Conservation (phyloP, 495 filamentous ascomycete species). For the Hyphodiscus hymeniophilus region DNA sequence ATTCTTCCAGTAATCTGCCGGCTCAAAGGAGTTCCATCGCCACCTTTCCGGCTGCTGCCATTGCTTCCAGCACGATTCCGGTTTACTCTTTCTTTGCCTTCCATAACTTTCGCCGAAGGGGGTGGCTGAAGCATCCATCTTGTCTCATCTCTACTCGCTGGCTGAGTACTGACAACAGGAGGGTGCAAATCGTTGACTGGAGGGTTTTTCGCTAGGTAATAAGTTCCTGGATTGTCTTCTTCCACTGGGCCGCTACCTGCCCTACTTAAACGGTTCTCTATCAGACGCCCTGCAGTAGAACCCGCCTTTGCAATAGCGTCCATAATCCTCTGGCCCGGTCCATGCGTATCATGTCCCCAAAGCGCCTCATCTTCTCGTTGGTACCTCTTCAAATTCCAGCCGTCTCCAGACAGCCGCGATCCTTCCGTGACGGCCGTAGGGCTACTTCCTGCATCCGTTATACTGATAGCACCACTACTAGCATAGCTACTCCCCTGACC, state of each 20-base stretch:
- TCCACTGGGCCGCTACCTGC: conserved; percentile 31
- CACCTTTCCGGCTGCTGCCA: conserved; percentile 26
- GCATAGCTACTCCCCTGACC: conserved; percentile 27
- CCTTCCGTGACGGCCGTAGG: conserved; percentile 27
- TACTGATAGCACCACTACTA: conserved; percentile 22
- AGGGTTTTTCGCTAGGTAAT: conserved; percentile 65
- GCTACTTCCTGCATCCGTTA: conserved; percentile 16
- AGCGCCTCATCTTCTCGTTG: conserved; percentile 81
- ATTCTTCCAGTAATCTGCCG: conserved; percentile 29
- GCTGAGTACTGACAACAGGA: conserved; percentile 70
- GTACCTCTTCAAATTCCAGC: conserved; percentile 67
- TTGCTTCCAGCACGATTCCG: conserved; percentile 42
- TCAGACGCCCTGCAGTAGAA: conserved; percentile 31
- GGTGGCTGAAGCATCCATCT: conserved; percentile 89
- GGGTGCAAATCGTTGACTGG: conserved; percentile 83
- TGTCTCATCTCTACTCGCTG: conserved; percentile 57
- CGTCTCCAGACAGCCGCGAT: conserved; percentile 28
- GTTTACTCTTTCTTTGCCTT: conserved; percentile 58
- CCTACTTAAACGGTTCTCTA: conserved; percentile 44
- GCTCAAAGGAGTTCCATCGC: conserved; percentile 25
- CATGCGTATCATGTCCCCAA: conserved; percentile 47
- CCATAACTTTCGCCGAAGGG: conserved; percentile 78
- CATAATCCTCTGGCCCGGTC: conserved; percentile 19
- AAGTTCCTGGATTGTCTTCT: conserved; percentile 30
- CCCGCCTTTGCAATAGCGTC: conserved; percentile 42